Evolutionary conservation across 2,329 filamentous ascomycete species (phyloP), one percentile per base, ranked within the genome.

Genomic region (Paraphaeosphaeria sporulosa): DNA sequence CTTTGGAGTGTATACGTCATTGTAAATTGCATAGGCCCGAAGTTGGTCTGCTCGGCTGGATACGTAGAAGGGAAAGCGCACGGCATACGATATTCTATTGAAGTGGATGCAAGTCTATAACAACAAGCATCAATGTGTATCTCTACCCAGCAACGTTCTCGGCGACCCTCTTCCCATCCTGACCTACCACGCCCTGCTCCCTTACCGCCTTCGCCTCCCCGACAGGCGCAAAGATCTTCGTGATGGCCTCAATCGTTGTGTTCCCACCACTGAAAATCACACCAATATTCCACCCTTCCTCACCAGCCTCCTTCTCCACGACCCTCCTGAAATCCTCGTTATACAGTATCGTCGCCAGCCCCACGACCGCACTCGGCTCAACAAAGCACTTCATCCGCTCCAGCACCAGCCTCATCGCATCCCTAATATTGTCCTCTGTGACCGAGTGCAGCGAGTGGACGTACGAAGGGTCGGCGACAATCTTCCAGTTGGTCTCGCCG

Each of bases 311-410:
- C 61, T 71, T 77, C 80, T 92, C 88, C 10, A 94, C 90, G 77
- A 90, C 77, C 13, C 72, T 58, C 57, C 75, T 64, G 43, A 97
- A 97, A 4, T 93, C 92, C 78, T 96, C 92, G 75, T 97, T 90
- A 66, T 87, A 97, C 66, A 98, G 80, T 55, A 89, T 89, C 8
- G 92, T 91, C 0, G 94, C 95, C 61, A 98, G 77, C 1, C 88
- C 87, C n/a, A 97, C 94, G 2, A 89, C 93, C 0, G 91, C 87
- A 77, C 90, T 94, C 23, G 94, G 94, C 83, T 98, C 94, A 13
- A 97, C 88, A 23, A 97, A 88, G 49, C 96, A 81, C 86, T 98
- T 97, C 84, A 95, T 88, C 59, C 94, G 82, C 85, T 98, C 94
- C 63, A 94, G 81, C 36, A 96, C 90, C 63, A 98, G 78, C 62